Evolutionary conservation across 768 basidiomycete genomes (phyloP).

Genomic region (Mycena metata): DNA sequence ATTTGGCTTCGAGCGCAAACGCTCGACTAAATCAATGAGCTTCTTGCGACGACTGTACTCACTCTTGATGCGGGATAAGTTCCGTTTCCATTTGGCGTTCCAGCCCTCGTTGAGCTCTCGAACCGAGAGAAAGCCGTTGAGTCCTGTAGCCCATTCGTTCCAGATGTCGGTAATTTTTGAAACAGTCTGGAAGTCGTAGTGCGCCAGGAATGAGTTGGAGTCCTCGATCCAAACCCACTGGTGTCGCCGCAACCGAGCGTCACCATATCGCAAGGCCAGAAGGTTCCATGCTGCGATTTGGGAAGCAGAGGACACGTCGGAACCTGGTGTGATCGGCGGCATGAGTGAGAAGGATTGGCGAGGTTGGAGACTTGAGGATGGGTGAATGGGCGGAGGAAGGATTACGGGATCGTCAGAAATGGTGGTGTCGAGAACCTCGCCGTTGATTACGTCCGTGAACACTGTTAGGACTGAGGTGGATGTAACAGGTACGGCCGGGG

Average conservation of each 20-base stretch:
- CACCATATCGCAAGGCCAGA: background rate
- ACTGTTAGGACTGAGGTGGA: background rate
- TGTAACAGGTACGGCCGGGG: background rate
- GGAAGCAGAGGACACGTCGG: background rate
- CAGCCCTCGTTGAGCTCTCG: slow-evolving; percentile 22
- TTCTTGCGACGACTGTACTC: slow-evolving; percentile 13
- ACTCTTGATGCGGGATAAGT: background rate
- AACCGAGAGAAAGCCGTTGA: slow-evolving; percentile 17
- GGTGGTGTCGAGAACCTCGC: no score
- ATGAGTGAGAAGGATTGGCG: background rate
- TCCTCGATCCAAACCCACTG: slow-evolving; percentile 17
- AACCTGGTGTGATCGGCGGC: background rate
- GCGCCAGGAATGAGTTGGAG: slow-evolving; percentile 1
- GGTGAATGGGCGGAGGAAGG: no score
- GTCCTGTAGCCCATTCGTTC: slow-evolving; percentile 11
- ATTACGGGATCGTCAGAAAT: no score
- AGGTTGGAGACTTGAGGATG: background rate
- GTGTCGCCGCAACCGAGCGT: slow-evolving; percentile 7
- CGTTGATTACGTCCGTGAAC: no score
- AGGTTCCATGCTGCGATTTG: slow-evolving; percentile 14
- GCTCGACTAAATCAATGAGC: background rate
- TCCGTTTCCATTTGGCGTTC: slow-evolving; percentile 1
- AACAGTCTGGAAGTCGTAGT: background rate
- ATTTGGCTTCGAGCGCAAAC: background rate
- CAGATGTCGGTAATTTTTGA: slow-evolving; percentile 22